phyloP scores from a whole-genome alignment of 192 early-diverging fungal species.

The Geranomyces michiganensis region DNA sequence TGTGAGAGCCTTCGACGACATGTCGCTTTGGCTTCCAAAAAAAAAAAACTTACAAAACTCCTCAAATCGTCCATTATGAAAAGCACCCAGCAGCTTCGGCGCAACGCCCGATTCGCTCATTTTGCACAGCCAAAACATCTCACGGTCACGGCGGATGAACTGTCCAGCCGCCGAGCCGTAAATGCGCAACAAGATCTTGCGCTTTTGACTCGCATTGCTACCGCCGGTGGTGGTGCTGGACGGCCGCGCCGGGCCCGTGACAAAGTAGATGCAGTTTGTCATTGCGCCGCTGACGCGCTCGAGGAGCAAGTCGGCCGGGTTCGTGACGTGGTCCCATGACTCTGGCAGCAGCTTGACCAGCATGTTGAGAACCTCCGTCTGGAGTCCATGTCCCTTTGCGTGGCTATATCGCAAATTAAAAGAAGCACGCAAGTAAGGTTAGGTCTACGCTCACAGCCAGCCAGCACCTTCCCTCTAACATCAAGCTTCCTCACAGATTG shows the following conservation, averaged over 20 bases:
- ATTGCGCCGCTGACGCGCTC: slow-evolving; percentile 68
- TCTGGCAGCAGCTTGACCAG: slow-evolving; percentile 26
- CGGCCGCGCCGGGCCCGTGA: slow-evolving; percentile 32
- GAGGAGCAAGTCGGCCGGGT: slow-evolving; percentile 38
- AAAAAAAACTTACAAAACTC: slow-evolving; percentile 57
- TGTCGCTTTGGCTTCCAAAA: too few relatives aligned
- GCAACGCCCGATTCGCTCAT: slow-evolving; percentile 74
- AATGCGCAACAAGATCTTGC: slow-evolving; percentile 52
- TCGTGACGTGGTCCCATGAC: slow-evolving; percentile 20
- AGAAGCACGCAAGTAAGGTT: not conserved
- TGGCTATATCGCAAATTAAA: slow-evolving; percentile 3
- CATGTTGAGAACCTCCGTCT: slow-evolving; percentile 16
- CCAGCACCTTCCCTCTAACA: not conserved
- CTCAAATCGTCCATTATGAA: slow-evolving; percentile 85
- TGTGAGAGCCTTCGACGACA: too few relatives aligned
- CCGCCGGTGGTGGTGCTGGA: not conserved
- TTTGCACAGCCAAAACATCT: slow-evolving; percentile 76
- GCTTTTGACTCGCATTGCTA: too few relatives aligned
- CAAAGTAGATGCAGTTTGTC: slow-evolving; percentile 60
- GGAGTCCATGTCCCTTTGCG: slow-evolving; percentile 5
- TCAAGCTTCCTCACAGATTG: not conserved
- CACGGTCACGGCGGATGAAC: slow-evolving; percentile 75
- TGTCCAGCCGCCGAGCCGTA: slow-evolving; percentile 83
- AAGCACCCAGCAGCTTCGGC: slow-evolving; percentile 72
- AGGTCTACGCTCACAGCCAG: not conserved